Base-by-base conservation (phyloP, 306 rosid genomes). In the Begonia fuchsioides region DNA sequence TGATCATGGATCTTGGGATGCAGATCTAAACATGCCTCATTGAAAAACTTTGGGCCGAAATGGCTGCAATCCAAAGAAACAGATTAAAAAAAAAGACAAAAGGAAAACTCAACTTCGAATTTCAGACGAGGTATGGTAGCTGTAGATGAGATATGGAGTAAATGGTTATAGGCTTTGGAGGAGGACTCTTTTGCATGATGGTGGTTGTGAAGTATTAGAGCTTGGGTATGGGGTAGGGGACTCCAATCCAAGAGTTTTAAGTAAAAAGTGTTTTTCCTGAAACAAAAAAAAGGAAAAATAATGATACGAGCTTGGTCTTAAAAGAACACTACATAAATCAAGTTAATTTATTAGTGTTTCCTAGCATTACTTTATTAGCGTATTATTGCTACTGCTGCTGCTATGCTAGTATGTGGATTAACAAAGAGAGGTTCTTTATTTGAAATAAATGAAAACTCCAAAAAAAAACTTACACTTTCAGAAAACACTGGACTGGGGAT, bases 401-500 rank as follows among this genome's bases (percentile, higher is more conserved):
- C 35, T 26, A 26, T 3, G 7, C 35, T 26, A 26, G 0, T 26
- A 26, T 26, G 35, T 26, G 35, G 7, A 3, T 26, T 26, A 5
- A 4, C 35, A 26, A 2, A 2, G 35, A 26, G 35, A 26, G 7
- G 7, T 26, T 26, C 7, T 41, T 41, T 10, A 41, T 26, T 4
- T 26, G 35, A 26, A 26, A 41, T 41, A 41, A 41, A 41, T 41
- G 45, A 41, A 41, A 41, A n/a, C 14, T n/a, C 45, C 45, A 10
- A 20, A 41, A 26, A 61, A 54, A 52, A 63, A 75, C 99, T 92
- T 80, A 92, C 99, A 64, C 99, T 92, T 68, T 92, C 99, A 51
- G 99, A 92, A 73, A 92, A 92, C 53, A 81, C 78, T 38, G 99
- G 99, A 73, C 96, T 92, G 20, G 99, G 99, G 57, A 92, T 86